Percentiles rank a stretch among this genome's conserved stretches.
Evolutionary conservation across 306 rosid species (phyloP).

Genomic region (Betula pendula): DNA sequence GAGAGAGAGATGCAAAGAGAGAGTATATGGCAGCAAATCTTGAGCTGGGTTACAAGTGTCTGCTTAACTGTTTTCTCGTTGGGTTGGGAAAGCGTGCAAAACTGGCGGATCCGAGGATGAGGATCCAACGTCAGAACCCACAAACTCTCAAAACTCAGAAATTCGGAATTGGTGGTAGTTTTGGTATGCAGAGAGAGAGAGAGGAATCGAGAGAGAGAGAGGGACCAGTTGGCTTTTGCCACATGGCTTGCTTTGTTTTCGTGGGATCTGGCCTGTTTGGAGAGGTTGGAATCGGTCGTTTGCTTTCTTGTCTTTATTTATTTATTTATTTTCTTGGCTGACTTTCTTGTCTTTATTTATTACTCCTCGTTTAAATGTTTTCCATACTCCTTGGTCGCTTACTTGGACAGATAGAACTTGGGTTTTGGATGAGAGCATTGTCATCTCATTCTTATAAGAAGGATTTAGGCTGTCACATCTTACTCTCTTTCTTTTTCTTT

Average conservation of each 20-base stretch:
- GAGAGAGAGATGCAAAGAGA: not conserved
- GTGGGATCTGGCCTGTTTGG: not conserved
- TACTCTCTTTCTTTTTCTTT: not conserved
- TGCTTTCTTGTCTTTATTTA: not conserved
- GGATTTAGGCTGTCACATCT: no score
- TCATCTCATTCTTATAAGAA: no score
- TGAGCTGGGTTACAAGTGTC: not conserved
- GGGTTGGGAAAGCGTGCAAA: not conserved
- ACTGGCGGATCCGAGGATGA: not conserved
- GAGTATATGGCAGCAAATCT: not conserved
- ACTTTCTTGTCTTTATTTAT: no score
- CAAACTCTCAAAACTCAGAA: not conserved
- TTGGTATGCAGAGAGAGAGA: not conserved
- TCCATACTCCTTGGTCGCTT: no score
- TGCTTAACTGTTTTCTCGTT: not conserved
- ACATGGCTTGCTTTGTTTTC: not conserved
- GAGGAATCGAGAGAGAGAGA: not conserved
- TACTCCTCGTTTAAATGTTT: no score
- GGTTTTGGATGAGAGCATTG: no score
- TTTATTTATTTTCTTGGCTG: no score
- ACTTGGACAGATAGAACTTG: no score
- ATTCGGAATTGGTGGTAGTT: not conserved
- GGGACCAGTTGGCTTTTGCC: constrained; percentile 10
- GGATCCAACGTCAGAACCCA: not conserved
- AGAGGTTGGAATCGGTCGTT: constrained; percentile 31